These are phyloP conservation scores for Podila epicladia DNA, from an alignment of 192 early-diverging fungal species.

Conservation along the genomic window DNA sequence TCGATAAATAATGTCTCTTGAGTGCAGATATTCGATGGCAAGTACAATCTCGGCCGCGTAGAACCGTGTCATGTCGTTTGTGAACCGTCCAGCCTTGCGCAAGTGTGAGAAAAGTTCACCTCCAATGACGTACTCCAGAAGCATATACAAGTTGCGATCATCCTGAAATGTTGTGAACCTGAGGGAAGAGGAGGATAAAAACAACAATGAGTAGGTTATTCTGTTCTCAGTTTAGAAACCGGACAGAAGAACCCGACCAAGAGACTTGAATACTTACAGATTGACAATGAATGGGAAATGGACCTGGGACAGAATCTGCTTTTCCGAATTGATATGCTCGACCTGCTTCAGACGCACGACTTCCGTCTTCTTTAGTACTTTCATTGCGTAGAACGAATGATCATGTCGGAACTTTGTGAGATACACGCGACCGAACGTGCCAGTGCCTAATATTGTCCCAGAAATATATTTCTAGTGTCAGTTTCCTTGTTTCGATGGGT, in stretches of 20 bases:
- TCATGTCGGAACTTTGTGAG: conserved; percentile 78
- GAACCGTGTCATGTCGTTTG: conserved; percentile 94
- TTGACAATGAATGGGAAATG: conserved; percentile 87
- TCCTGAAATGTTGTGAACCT: conserved; percentile 97
- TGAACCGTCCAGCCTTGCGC: conserved; percentile 89
- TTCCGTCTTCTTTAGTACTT: conserved; percentile 85
- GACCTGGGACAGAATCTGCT: conserved; percentile 77
- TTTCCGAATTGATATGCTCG: conserved; percentile 88
- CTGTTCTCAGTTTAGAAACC: neutral
- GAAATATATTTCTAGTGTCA: neutral
- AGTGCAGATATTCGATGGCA: conserved; percentile 95
- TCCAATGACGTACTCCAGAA: conserved; percentile 95
- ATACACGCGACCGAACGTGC: conserved; percentile 97
- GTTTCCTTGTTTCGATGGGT: neutral
- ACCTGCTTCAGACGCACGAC: conserved; percentile 87
- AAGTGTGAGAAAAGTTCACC: conserved; percentile 98
- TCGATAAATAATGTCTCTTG: conserved; percentile 94
- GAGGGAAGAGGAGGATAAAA: neutral
- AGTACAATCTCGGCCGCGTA: conserved; percentile 96
- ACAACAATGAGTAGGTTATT: too few species aligned
- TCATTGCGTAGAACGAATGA: conserved; percentile 86
- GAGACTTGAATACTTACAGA: conserved; percentile 56
- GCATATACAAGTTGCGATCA: conserved; percentile 92
- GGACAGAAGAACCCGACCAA: neutral
- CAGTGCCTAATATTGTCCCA: conserved; percentile 76